phyloP scores from a whole-genome alignment of 202 grass and related monocot species.

The Eragrostis tef region DNA sequence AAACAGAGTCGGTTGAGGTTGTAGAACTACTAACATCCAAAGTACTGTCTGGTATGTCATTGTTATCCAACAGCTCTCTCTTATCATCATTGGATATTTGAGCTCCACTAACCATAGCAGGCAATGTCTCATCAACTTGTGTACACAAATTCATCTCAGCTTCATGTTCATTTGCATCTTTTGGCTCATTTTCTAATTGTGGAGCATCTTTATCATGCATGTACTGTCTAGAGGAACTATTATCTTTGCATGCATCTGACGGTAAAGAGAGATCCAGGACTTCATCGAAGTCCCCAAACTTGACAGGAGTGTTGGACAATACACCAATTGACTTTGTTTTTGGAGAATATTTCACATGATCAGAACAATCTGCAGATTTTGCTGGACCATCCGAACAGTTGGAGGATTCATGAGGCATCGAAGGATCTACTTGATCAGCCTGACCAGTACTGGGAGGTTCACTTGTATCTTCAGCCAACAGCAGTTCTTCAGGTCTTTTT shows the following conservation, averaged over 20 bases:
- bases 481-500: conserved; percentile 34
- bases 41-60: conserved; percentile 22
- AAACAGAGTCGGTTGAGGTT: conserved; percentile 34
- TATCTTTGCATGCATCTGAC: conserved; percentile 46
- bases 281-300: conserved; percentile 67
- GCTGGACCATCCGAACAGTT: conserved; percentile 36
- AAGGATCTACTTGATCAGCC: conserved; percentile 42
- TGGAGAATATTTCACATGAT: conserved; percentile 34
- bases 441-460: conserved; percentile 41
- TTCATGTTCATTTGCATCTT: conserved; percentile 42
- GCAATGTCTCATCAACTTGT: conserved; percentile 23
- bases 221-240: conserved; percentile 42
- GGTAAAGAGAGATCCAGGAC: conserved; percentile 52
- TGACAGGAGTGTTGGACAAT: conserved; percentile 56
- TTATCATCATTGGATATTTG: conserved; percentile 37
- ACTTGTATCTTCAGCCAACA: conserved; percentile 39
- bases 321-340: conserved; percentile 37
- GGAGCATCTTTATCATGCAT: conserved; percentile 44
- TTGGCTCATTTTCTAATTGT: conserved; percentile 28
- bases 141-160: conserved; percentile 34
- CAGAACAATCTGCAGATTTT: conserved; percentile 42
- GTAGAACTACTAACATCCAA: conserved; percentile 32
- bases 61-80: conserved; percentile 20
- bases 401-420: conserved; percentile 32
- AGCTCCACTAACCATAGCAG: conserved; percentile 44